Conservation (phyloP, 345 rosid genomes). For the Kandelia obovata region DNA sequence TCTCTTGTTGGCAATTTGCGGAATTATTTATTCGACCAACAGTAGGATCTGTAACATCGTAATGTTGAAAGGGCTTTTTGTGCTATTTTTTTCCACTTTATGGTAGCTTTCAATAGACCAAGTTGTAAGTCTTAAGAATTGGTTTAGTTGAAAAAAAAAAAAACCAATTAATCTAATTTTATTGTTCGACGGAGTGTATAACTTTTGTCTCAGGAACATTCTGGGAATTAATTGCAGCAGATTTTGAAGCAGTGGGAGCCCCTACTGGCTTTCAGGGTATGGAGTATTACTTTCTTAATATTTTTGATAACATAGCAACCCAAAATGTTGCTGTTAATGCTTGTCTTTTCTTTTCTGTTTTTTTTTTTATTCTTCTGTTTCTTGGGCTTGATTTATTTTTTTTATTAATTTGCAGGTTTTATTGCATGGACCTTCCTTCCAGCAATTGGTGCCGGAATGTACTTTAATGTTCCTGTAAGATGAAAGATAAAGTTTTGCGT, state of each 20-base stretch:
- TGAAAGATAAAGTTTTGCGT: neutral
- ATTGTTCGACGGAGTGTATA: too few relatives aligned
- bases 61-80: too few relatives aligned
- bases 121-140: too few relatives aligned
- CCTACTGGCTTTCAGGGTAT: conserved; percentile 82
- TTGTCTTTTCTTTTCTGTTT: too few relatives aligned
- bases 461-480: conserved; percentile 65
- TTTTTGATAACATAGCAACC: neutral
- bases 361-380: neutral
- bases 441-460: conserved; percentile 64
- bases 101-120: too few relatives aligned
- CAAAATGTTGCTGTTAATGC: neutral
- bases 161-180: neutral
- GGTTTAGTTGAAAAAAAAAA: too few relatives aligned
- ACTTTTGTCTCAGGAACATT: conserved; percentile 41
- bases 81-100: too few relatives aligned
- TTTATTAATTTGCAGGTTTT: conserved; percentile 37
- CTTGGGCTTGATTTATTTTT: neutral
- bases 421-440: conserved; percentile 92
- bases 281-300: neutral
- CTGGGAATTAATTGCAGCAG: conserved; percentile 70
- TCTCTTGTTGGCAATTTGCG: too few relatives aligned
- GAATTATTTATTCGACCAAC: too few relatives aligned
- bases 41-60: too few relatives aligned
- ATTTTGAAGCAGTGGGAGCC: conserved; percentile 53